Evolutionary conservation across 148 eudicot species (phyloP).

Genomic region (Bassia scoparia): DNA sequence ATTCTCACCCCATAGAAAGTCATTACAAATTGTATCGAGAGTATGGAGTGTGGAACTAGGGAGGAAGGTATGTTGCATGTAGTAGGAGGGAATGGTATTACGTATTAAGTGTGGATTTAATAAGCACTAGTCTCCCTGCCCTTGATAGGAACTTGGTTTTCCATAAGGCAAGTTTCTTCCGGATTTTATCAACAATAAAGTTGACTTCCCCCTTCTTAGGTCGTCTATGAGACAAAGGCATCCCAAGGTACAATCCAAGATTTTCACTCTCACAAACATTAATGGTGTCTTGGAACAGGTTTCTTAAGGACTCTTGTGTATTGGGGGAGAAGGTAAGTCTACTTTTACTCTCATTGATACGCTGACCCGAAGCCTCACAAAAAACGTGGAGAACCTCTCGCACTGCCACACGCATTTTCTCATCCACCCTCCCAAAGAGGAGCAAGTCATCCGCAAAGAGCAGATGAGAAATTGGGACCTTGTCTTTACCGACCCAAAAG

Average conservation of each 20-base stretch:
- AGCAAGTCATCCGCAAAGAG: not conserved
- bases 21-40: not conserved
- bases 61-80: not conserved
- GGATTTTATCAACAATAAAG: not conserved
- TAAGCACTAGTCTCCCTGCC: too few species aligned
- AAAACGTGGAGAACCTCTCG: not conserved
- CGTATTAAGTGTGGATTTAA: too few species aligned
- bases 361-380: not conserved
- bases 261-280: not conserved
- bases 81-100: not conserved
- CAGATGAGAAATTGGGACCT: not conserved
- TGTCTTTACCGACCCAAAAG: not conserved
- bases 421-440: not conserved
- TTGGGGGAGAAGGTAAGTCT: not conserved
- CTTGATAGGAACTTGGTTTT: too few species aligned
- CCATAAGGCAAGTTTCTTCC: too few species aligned
- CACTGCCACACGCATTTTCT: not conserved
- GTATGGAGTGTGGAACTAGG: not conserved
- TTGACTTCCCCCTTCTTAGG: not conserved
- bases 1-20: not conserved
- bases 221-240: not conserved
- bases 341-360: not conserved
- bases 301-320: not conserved
- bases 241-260: not conserved
- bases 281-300: not conserved